Base-by-base conservation (phyloP, 257 asterid species). In the Fraxinus pennsylvanica region DNA sequence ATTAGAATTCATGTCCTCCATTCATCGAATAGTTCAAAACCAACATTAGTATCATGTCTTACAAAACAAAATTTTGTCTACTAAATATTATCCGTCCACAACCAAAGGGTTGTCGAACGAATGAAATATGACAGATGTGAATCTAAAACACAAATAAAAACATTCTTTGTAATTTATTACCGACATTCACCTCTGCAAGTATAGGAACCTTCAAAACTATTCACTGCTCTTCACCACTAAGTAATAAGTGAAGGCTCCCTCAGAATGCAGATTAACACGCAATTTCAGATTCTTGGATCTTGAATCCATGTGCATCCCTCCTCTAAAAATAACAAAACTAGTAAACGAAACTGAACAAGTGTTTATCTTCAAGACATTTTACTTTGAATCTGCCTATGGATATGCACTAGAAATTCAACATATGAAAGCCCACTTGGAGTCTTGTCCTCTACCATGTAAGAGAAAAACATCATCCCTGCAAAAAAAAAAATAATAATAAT, bases 361-460 rank as follows among this genome's bases (percentile, higher is more conserved):
- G 45, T 13, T 17, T 22, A 19, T 70, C 33, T 79, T 92, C 91
- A 96, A 73, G 94, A 87, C 97, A 96, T 93, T 89, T 96, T 96
- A 79, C 79, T 90, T 80, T 96, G 99, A 84, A 96, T 96, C 85
- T 92, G 97, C 54, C 98, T 88, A 82, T 96, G 98, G 85, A 93
- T 91, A 57, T 93, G 95, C 82, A 96, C 89, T 38, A 96, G 91
- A 88, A 85, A 92, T 90, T 96, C 99, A 9, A 93, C 97, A 47
- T 96, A 96, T 13, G 99, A 90, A 68, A 85, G 94, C 68, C 96
- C 97, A 52, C 82, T 84, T 47, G 86, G 89, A 54, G 84, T 82
- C 86, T 92, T 96, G 91, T 96, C 99, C 87, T 96, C 99, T 9
- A 96, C 86, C 91, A 96, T 81, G 86, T 89, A 81, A 19, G 97